Base-by-base conservation (phyloP, 768 basidiomycete genomes). In the Gymnopilus junonius region DNA sequence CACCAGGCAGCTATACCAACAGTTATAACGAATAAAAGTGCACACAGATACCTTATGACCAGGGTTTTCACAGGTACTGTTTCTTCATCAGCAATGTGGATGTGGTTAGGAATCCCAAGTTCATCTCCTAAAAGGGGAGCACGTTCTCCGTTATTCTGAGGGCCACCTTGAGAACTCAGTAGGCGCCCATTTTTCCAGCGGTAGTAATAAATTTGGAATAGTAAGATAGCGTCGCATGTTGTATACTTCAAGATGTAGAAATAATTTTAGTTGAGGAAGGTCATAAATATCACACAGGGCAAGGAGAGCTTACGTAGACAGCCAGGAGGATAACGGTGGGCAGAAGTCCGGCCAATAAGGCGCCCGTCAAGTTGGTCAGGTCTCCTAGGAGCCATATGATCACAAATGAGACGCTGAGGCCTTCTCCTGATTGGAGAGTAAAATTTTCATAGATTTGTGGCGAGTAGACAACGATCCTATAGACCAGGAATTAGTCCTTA, bases 391-490 rank as follows among this genome's bases (percentile, higher is more conserved):
- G 81, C 94, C 93, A 95, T 74, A 91, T 86, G 58, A 91, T 70
- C 37, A 97, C 85, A 75, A 97, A 99, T 25, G 85, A 70, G 31
- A 97, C 84, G 64, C 91, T 93, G 48, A 99, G 78, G 21, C 94
- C 96, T 75, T 99, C 97, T 43, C 96, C 97, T n/a, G 92, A 95
- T 77, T 97, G 87, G 8, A 92, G 79, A 43, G 81, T 77, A 73
- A 93, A 95, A 71, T 97, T 98, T 75, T 97, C 92, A 72, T 90
- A 85, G 54, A 97, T 85, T 74, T 95, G 93, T 23, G 96, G 95
- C 8, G 93, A 87, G 74, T 94, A 96, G 7, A 97, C 95, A 17
- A 96, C 84, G 53, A 96, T 81, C 95, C 95, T 94, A 65, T 8
- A 42, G 45, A 58, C 21, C 34, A 60, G 55, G 40, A n/a, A 29